Evolutionary conservation across 805 yeast genomes (phyloP), one percentile per base, ranked within the genome.

Genomic region (Candida insectorum): DNA sequence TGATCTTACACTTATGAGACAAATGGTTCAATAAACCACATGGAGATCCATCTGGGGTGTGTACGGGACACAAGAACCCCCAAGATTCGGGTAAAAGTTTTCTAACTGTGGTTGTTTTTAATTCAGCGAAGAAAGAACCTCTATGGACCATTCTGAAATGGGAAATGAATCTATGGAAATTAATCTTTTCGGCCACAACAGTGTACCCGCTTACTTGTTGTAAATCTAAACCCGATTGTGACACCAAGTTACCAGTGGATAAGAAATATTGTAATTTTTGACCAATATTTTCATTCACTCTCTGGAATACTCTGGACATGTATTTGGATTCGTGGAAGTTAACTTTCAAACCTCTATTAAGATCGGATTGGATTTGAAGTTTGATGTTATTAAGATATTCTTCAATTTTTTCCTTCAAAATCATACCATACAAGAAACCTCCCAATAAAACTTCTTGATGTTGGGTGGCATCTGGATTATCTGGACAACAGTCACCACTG

Each of bases 101-200:
- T 70, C 98, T 80, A 30, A 93, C 98, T 1, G 97, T 84, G 16
- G 98, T 93, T 26, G 98, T 93, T 59, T 93, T 93, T 65, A 93
- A 75, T 61, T 91, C 96, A 28, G 98, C 97, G 60, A 93, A 93
- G 80, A 93, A 93, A 45, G 97, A 87, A 63, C 98, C 98, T 78
- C 98, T 84, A 65, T 93, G 98, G 33, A 93, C 97, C 98, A 93
- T 93, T 66, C 98, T 73, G 75, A 93, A 93, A 70, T 93, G 98
- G n/a, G 97, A 81, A 45, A 93, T 80, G 69, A 93, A 93, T 56
- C 98, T 83, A 63, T 93, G 84, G 74, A 88, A 93, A 60, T 93
- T 93, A 63, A 93, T 93, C 64, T 93, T 93, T 66, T 93, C 98
- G 3, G 97, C 98, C 42, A 93, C 97, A 47, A 93, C 98, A 1